These are phyloP conservation scores for Diacronema lutheri DNA, from an alignment of 78 protist species.

Conservation along the genomic window DNA sequence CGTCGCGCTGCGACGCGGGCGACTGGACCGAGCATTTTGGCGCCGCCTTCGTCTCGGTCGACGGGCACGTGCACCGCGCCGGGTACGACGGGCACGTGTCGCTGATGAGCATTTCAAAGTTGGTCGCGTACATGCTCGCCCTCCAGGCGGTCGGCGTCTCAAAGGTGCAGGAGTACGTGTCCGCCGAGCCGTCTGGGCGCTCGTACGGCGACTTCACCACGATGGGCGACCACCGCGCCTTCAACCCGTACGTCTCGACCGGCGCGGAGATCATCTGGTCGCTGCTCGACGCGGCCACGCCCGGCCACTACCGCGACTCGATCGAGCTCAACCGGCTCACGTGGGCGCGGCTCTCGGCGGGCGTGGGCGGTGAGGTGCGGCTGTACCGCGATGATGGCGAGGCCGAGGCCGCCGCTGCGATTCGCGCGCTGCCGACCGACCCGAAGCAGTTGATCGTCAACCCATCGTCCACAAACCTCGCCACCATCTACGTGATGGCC, in stretches of 20 bases:
- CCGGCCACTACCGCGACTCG: neutral
- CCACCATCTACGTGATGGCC: no score
- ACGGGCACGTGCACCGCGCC: neutral
- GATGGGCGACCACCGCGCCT: neutral
- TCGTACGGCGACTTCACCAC: neutral
- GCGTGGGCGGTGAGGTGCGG: neutral
- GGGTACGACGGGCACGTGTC: neutral
- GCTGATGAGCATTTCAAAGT: neutral
- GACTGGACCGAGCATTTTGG: neutral
- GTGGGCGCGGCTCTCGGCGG: neutral
- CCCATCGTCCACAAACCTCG: no score
- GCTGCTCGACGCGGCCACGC: neutral
- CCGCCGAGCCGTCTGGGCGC: conserved; percentile 2
- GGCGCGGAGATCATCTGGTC: neutral
- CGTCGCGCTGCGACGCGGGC: no score
- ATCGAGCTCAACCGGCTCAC: neutral
- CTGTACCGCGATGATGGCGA: neutral
- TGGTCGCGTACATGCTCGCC: neutral
- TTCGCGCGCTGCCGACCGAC: no score
- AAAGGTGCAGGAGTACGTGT: neutral
- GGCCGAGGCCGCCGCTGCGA: no score
- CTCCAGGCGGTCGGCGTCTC: neutral
- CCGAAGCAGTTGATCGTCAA: no score
- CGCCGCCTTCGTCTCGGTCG: neutral
- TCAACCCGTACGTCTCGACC: conserved; percentile 2